Conservation (phyloP, 2,329 filamentous ascomycete genomes). For the Helotiales sp. region DNA sequence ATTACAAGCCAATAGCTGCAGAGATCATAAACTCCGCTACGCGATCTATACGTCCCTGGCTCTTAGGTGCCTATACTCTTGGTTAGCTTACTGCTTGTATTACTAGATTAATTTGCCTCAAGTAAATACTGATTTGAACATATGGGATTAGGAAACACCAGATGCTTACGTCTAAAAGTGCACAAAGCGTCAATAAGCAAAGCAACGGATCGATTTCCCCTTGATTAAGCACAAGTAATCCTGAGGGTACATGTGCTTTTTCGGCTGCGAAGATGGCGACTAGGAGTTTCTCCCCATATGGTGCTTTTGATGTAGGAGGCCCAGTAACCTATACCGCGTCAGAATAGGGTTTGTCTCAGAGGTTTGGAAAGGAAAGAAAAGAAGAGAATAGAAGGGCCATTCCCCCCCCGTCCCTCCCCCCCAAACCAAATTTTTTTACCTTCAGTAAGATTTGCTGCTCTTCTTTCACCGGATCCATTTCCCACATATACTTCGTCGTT, state of each 20-base stretch:
- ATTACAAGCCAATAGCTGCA: neutral
- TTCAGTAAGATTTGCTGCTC: neutral
- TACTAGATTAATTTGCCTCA: too few relatives aligned
- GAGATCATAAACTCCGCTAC: neutral
- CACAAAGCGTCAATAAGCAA: neutral
- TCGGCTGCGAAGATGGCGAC: neutral
- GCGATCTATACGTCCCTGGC: neutral
- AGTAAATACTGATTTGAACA: neutral
- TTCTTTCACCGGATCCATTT: neutral
- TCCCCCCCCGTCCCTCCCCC: neutral
- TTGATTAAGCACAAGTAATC: neutral
- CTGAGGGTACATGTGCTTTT: neutral
- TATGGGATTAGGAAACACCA: neutral
- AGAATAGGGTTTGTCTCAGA: neutral
- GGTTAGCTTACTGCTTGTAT: neutral
- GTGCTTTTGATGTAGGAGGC: neutral
- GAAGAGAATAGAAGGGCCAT: neutral
- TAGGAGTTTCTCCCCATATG: neutral
- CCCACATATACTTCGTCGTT: neutral
- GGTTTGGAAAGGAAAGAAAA: neutral
- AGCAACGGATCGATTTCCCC: neutral
- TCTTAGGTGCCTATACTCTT: neutral
- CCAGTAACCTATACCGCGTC: neutral
- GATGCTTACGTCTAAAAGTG: neutral
- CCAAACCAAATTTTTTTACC: neutral